phyloP scores from a whole-genome alignment of 352 stramenopile species.

The Blastocystis sp. region DNA sequence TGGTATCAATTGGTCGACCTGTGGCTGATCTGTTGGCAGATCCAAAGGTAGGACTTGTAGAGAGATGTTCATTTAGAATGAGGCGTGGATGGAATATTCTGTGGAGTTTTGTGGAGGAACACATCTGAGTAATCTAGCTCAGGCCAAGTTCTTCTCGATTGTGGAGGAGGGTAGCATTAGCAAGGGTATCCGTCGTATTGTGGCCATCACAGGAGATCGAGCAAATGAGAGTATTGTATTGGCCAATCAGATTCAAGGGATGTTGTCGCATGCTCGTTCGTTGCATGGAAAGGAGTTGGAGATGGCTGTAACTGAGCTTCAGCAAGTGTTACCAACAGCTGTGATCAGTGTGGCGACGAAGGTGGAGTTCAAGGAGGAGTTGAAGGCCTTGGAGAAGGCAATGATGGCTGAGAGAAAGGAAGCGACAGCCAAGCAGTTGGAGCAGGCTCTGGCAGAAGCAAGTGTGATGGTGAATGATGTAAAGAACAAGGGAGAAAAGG shows the following conservation, averaged over 20 bases:
- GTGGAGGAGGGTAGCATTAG: constrained; percentile 88
- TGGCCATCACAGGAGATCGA: constrained; percentile 80
- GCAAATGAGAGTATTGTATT: constrained; percentile 78
- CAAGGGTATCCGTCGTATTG: constrained; percentile 91
- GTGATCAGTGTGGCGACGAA: constrained; percentile 73
- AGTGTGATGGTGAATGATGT: constrained; percentile 65
- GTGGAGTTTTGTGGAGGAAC: constrained; percentile 98
- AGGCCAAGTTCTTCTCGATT: constrained; percentile 90
- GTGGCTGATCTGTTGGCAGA: constrained; percentile 70
- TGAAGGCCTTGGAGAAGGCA: constrained; percentile 76
- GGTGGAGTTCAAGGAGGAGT: constrained; percentile 75
- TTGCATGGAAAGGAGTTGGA: constrained; percentile 69
- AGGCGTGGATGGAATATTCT: constrained; percentile 80
- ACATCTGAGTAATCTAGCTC: constrained; percentile 87
- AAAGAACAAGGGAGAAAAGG: constrained; percentile 65
- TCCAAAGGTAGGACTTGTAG: constrained; percentile 69
- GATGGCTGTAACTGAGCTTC: constrained; percentile 65
- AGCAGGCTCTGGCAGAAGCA: constrained; percentile 68
- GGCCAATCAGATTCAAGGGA: constrained; percentile 74
- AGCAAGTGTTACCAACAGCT: constrained; percentile 69
- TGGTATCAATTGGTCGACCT: constrained; percentile 85
- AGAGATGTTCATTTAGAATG: constrained; percentile 72
- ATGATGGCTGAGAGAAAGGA: constrained; percentile 75
- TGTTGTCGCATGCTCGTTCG: constrained; percentile 70
- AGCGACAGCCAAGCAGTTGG: constrained; percentile 67